Evolutionary conservation across 2,329 filamentous ascomycete species (phyloP), one percentile per base, ranked within the genome.

Genomic region (Aspergillus melleus): DNA sequence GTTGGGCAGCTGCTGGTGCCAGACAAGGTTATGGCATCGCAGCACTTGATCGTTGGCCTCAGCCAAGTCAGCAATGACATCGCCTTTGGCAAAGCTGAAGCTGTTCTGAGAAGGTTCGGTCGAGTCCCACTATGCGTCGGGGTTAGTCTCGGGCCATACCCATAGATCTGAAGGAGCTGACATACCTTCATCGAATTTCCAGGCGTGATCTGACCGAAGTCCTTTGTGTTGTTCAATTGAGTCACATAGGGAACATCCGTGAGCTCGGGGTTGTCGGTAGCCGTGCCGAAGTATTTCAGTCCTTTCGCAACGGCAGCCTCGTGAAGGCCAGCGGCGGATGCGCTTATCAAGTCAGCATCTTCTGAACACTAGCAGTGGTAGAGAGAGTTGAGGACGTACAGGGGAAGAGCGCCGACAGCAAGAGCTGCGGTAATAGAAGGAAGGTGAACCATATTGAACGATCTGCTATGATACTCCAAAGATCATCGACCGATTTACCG

Each of bases 201-300:
- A 0, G 87, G 86, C 0, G 87, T 88, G 26, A 88, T 79, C 71
- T 87, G 83, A 32, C 87, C 88, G 66, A 89, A 90, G 68, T 88
- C 85, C 51, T 77, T 75, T 8, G 82, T 80, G 72, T 90, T 84
- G 68, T 79, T 80, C 47, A 88, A 76, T 61, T 88, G 84, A 20
- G 75, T 71, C 19, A 81, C 74, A 72, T 90, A 90, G 29, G 79
- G 67, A 12, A 74, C 69, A 72, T 90, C 84, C 49, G 75, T 77
- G 39, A 85, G 71, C 63, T 84, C 81, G 16, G 74, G 70, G 46
- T 81, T 83, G 70, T 89, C 85, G 47, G 86, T 85, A 1, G 87
- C 86, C 1, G 85, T 84, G 47, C 84, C 74, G 44, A 86, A 84
- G 64, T 84, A 82, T 63, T 81, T 70, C 62, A 84, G 78, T 20